Evolutionary conservation across 495 filamentous ascomycete species (phyloP), one percentile per base, ranked within the genome.

Genomic region (Annulohypoxylon stygium): DNA sequence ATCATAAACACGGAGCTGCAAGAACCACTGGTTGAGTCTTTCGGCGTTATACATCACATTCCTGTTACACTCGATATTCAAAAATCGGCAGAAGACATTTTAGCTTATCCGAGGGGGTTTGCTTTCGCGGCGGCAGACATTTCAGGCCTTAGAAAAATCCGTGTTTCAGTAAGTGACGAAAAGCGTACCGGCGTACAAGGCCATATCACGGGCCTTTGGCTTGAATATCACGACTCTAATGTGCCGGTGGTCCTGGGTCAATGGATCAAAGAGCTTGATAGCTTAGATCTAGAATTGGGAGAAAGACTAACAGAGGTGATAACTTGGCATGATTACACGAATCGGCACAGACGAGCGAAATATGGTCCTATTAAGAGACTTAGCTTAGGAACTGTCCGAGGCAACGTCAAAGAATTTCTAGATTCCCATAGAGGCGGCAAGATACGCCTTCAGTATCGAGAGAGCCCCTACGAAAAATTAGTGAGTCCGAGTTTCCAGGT

Each of bases 281-380:
- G 26, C 1, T 33, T 70, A 10, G 43, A 58, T 18, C 12, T 70
- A 4, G 8, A 41, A 5, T 16, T 41, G 9, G 60, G 53, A 26
- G 67, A 70, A 18, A 51, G 67, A 8, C 39, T 65, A 58, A 34
- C 34, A n/a, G 60, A 65, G 18, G 26, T 65, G 18, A 16, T 59
- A 59, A 64, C 41, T 2, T 65, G 67, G 67, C 61, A 70, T 61
- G 60, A 70, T 34, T 58, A 23, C 51, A 59, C 50, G 26, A 59
- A 65, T 36, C 18, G 14, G 10, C 11, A 70, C 36, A 59, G 45
- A 14, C 39, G 39, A 45, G 41, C 59, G 10, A 70, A 65, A 23
- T 63, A 57, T 25, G 60, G 67, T 14, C 51, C 60, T 5, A 50
- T 41, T 10, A 39, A 8, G 18, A 43, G 59, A 36, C 26, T 67